Conservation (phyloP, 1,284 basidiomycete genomes). For the Heterobasidion occidentale region DNA sequence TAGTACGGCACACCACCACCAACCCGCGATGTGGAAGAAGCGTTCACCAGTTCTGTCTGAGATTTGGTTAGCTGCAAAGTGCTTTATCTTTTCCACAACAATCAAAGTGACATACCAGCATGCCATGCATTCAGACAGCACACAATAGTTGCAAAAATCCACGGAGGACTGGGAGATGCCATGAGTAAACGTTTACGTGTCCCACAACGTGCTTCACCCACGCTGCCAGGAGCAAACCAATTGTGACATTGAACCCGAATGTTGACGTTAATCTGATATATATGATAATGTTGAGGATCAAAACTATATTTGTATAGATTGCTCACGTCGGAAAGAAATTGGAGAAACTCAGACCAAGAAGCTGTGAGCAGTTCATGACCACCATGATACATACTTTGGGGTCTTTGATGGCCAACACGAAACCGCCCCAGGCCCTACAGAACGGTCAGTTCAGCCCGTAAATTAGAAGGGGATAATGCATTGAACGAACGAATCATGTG, state of each 20-base stretch:
- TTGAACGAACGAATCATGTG: constrained; percentile 40
- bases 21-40: constrained; percentile 56
- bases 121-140: constrained; percentile 60
- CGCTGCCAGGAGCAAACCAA: constrained; percentile 56
- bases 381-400: constrained; percentile 54
- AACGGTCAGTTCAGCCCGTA: not conserved
- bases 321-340: constrained; percentile 69
- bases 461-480: not conserved
- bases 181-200: not conserved
- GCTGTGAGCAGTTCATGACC: constrained; percentile 40
- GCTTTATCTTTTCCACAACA: not conserved
- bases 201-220: constrained; percentile 27
- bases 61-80: not conserved
- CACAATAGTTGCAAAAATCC: constrained; percentile 48
- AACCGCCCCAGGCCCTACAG: constrained; percentile 39
- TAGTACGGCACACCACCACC: constrained; percentile 54
- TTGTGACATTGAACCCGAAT: constrained; percentile 53
- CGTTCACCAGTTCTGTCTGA: constrained; percentile 55
- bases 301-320: too few species aligned
- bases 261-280: constrained; percentile 47
- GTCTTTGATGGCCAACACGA: constrained; percentile 57
- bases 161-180: constrained; percentile 44
- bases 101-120: constrained; percentile 32
- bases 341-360: constrained; percentile 60
- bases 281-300: too few species aligned